Percentiles rank a stretch among this genome's conserved stretches.
These are phyloP conservation scores for Myxozyma mucilagina DNA, from an alignment of 805 yeast genomes.

Conservation along the genomic window DNA sequence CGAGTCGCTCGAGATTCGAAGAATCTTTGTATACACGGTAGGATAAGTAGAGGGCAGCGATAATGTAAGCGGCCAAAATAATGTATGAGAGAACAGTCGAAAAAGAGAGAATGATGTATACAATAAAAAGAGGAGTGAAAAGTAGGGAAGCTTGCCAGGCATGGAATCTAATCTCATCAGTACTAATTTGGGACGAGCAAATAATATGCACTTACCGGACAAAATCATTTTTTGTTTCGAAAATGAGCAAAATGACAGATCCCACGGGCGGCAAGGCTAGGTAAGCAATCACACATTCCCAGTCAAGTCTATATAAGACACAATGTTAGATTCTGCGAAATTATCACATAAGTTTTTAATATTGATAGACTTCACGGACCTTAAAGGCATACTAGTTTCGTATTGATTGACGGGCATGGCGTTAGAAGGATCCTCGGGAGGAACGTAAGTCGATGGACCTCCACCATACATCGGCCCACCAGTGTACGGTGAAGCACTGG, in stretches of 20 bases:
- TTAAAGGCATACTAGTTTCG: slow-evolving; percentile 29
- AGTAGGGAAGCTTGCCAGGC: slow-evolving; percentile 32
- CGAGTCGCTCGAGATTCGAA: slow-evolving; percentile 25
- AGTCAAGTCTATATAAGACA: slow-evolving; percentile 21
- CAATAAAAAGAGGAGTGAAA: slow-evolving; percentile 29
- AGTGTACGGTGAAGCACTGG: slow-evolving; percentile 9
- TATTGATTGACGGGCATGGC: slow-evolving; percentile 29
- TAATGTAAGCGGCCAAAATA: slow-evolving; percentile 24
- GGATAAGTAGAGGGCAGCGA: slow-evolving; percentile 23
- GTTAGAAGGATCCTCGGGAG: slow-evolving; percentile 17
- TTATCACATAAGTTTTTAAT: background rate
- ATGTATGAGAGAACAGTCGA: slow-evolving; percentile 30
- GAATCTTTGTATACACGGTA: slow-evolving; percentile 28
- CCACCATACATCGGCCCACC: slow-evolving; percentile 11
- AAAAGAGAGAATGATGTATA: slow-evolving; percentile 29
- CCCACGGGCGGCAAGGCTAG: slow-evolving; percentile 32
- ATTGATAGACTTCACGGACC: slow-evolving; percentile 2
- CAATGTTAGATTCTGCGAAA: background rate
- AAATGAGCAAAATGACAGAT: slow-evolving; percentile 25
- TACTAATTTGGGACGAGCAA: background rate
- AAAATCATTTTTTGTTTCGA: slow-evolving; percentile 31
- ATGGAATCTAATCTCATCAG: slow-evolving; percentile 21
- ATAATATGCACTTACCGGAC: slow-evolving; percentile 17
- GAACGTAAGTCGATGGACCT: slow-evolving; percentile 12
- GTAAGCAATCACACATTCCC: slow-evolving; percentile 28